Conservation (phyloP, 2,329 filamentous ascomycete genomes). For the Teratosphaeria nubilosa region DNA sequence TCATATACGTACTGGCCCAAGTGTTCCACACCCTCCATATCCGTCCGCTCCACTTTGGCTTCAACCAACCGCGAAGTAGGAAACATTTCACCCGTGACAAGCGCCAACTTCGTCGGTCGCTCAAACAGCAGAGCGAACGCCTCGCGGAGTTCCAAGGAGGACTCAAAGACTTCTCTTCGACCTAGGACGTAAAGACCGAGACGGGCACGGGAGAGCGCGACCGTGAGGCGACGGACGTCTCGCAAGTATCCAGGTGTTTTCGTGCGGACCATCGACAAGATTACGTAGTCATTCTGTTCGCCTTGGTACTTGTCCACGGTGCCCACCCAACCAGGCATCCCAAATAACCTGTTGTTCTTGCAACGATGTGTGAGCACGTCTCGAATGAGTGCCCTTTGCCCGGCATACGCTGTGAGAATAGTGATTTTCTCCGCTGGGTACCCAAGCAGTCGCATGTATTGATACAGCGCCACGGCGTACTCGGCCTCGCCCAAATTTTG, state of each 20-base stretch:
- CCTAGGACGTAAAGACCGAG: slow-evolving; percentile 89
- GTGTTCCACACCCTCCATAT: slow-evolving; percentile 89
- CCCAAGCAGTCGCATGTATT: slow-evolving; percentile 93
- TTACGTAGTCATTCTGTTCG: slow-evolving; percentile 97
- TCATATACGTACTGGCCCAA: slow-evolving; percentile 92
- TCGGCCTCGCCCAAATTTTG: slow-evolving; percentile 96
- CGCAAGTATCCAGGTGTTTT: slow-evolving; percentile 83
- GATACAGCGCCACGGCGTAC: slow-evolving; percentile 88
- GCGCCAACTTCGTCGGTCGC: slow-evolving; percentile 52
- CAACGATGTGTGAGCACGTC: slow-evolving; percentile 82
- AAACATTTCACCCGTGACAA: slow-evolving; percentile 81
- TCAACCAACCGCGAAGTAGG: slow-evolving; percentile 47
- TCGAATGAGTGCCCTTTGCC: slow-evolving; percentile 75
- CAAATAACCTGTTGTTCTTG: slow-evolving; percentile 72
- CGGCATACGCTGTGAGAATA: slow-evolving; percentile 88
- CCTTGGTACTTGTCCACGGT: slow-evolving; percentile 99
- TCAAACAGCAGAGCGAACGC: slow-evolving; percentile 77
- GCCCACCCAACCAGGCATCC: slow-evolving; percentile 76
- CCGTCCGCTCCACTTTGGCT: slow-evolving; percentile 39
- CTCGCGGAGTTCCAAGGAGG: slow-evolving; percentile 75
- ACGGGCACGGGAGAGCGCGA: slow-evolving; percentile 84
- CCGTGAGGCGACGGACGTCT: slow-evolving; percentile 85
- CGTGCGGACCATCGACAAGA: slow-evolving; percentile 85
- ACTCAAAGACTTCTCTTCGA: slow-evolving; percentile 76
- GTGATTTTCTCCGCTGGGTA: slow-evolving; percentile 78